Evolutionary conservation across 2,329 filamentous ascomycete species (phyloP).

Genomic region (Cordyceps militaris): DNA sequence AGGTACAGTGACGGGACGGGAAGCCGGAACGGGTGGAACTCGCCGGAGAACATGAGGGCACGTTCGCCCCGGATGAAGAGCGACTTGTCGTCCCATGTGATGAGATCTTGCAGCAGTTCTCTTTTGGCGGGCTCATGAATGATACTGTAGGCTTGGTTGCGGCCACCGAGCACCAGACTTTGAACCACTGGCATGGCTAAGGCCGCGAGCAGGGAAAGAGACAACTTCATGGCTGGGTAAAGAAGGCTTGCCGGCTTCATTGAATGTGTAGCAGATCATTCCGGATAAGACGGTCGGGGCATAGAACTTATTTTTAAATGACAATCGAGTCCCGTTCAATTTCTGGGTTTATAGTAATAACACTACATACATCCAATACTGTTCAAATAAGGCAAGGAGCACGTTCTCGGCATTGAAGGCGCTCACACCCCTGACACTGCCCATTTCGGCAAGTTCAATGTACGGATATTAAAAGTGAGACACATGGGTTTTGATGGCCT

Average conservation of each 20-base stretch:
- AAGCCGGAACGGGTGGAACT: slow-evolving; percentile 61
- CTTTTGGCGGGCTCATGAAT: slow-evolving; percentile 20
- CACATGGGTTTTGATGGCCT: not conserved
- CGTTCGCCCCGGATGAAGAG: slow-evolving; percentile 64
- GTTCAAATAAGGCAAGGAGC: not conserved
- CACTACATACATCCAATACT: not conserved
- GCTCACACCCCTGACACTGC: not conserved
- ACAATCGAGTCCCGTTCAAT: not conserved
- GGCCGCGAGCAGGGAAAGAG: slow-evolving; percentile 12
- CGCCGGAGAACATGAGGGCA: slow-evolving; percentile 64
- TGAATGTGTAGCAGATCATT: not conserved
- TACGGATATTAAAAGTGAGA: no score
- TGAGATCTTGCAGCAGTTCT: slow-evolving; percentile 29
- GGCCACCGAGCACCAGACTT: slow-evolving; percentile 15
- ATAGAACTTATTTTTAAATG: not conserved
- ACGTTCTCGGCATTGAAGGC: not conserved
- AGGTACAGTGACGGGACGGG: slow-evolving; percentile 46
- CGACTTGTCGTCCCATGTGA: slow-evolving; percentile 68
- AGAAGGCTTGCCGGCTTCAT: not conserved
- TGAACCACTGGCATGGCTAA: slow-evolving; percentile 12
- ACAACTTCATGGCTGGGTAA: slow-evolving; percentile 20
- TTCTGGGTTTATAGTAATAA: not conserved
- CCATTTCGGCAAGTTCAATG: not conserved
- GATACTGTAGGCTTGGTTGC: slow-evolving; percentile 18
- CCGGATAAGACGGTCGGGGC: not conserved